Percentiles rank a stretch among this genome's conserved stretches.
phyloP scores from a whole-genome alignment of 768 basidiomycete genomes.

The Hygrophoropsis aurantiaca region DNA sequence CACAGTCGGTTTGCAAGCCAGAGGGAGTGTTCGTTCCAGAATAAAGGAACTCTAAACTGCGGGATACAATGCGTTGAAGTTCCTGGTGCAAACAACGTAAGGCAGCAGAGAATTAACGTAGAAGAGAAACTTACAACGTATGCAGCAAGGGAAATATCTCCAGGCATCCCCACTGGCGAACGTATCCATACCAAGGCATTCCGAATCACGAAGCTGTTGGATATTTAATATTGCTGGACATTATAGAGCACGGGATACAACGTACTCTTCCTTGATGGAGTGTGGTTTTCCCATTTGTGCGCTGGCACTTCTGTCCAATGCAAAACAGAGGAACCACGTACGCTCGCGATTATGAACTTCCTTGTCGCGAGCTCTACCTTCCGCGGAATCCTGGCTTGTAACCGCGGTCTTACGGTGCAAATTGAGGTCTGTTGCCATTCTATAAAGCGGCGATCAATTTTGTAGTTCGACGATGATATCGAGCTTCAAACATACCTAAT shows the following conservation, averaged over 20 bases:
- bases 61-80: constrained; percentile 84
- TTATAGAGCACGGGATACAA: constrained; percentile 12
- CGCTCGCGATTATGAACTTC: constrained; percentile 94
- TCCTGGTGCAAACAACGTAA: constrained; percentile 46
- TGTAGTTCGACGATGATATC: neutral
- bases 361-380: constrained; percentile 73
- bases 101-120: neutral
- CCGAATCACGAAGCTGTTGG: constrained; percentile 77
- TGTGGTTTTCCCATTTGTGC: constrained; percentile 98
- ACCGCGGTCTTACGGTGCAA: constrained; percentile 81
- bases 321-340: constrained; percentile 89
- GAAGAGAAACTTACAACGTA: constrained; percentile 61
- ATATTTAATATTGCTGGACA: constrained; percentile 5
- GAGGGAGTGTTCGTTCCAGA: constrained; percentile 76
- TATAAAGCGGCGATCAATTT: constrained; percentile 24
- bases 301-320: constrained; percentile 84
- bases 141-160: constrained; percentile 69
- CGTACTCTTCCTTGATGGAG: constrained; percentile 90
- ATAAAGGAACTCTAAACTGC: constrained; percentile 89
- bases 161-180: constrained; percentile 58
- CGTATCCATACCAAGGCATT: constrained; percentile 75
- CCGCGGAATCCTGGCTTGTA: constrained; percentile 65
- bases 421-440: constrained; percentile 96
- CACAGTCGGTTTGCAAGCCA: constrained; percentile 79
- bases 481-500: constrained; percentile 53